Conservation (phyloP, 306 rosid species). For the Vigna trinervia region DNA sequence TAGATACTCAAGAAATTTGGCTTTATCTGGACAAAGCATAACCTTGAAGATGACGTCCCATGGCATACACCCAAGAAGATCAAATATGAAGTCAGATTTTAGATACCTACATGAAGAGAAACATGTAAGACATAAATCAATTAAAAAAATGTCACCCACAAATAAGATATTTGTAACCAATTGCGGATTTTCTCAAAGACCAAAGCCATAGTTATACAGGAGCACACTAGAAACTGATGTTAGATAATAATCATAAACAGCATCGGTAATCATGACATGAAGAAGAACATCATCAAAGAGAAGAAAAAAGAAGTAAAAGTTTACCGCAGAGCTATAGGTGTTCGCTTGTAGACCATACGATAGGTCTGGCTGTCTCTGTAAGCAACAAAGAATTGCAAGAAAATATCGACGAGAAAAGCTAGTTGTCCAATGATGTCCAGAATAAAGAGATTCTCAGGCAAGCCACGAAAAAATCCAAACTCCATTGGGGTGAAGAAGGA, state of each 20-base stretch:
- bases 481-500: conserved; percentile 99
- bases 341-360: conserved; percentile 72
- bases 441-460: conserved; percentile 67
- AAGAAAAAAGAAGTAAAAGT: background rate
- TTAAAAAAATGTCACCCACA: conserved; percentile 6
- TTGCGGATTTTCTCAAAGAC: background rate
- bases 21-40: conserved; percentile 27
- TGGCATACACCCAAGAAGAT: conserved; percentile 89
- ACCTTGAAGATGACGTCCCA: conserved; percentile 97
- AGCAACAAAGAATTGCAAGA: conserved; percentile 78
- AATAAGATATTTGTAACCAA: background rate
- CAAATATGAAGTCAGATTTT: conserved; percentile 72
- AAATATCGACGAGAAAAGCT: conserved; percentile 82
- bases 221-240: background rate
- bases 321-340: conserved; percentile 80
- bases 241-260: background rate
- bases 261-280: conserved; percentile 26
- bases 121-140: conserved; percentile 15
- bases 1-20: conserved; percentile 5
- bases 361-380: conserved; percentile 81
- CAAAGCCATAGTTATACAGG: background rate
- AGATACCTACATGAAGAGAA: conserved; percentile 67
- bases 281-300: conserved; percentile 2
- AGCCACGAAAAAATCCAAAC: conserved; percentile 90
- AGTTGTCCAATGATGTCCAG: conserved; percentile 84